A percentile compares a stretch with the other conserved stretches of the same genome.
Evolutionary conservation across 2,329 filamentous ascomycete genomes (phyloP).

Genomic region (Colletotrichum chlorophyti): DNA sequence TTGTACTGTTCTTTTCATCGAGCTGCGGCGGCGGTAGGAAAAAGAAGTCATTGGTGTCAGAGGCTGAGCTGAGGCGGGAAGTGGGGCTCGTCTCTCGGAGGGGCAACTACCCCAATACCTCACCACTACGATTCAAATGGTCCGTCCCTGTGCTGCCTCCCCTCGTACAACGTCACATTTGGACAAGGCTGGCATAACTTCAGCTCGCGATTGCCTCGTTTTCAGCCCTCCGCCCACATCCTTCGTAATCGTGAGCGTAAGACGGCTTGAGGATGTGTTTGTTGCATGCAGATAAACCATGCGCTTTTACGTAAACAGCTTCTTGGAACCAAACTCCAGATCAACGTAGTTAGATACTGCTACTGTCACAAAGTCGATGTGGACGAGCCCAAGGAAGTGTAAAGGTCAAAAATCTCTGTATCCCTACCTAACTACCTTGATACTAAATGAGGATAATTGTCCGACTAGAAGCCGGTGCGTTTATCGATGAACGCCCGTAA

Average conservation of each 20-base stretch:
- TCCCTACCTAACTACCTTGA: slow-evolving; percentile 10
- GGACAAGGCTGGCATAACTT: not conserved
- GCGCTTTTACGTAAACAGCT: too few species aligned
- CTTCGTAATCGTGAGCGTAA: too few species aligned
- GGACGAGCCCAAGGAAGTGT: not conserved
- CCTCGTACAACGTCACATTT: not conserved
- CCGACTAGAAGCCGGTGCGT: slow-evolving; percentile 13
- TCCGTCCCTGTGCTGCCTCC: not conserved
- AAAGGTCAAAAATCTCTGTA: slow-evolving; percentile 14
- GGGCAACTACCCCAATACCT: not conserved
- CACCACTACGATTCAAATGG: not conserved
- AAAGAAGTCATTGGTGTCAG: slow-evolving; percentile 20
- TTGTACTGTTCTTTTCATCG: not conserved
- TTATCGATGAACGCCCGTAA: slow-evolving; percentile 16
- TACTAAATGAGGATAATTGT: slow-evolving; percentile 10
- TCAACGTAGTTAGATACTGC: too few species aligned
- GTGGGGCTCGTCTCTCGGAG: slow-evolving; percentile 19
- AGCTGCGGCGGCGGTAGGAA: not conserved
- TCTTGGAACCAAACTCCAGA: too few species aligned
- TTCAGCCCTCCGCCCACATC: too few species aligned
- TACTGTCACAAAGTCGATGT: too few species aligned
- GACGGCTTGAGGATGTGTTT: too few species aligned
- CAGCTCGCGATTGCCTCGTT: not conserved
- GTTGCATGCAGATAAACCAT: too few species aligned
- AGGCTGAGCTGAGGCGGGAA: slow-evolving; percentile 8